These are phyloP conservation scores for Phytomonas sp. DNA, from an alignment of 208 protist genomes.

Conservation along the genomic window DNA sequence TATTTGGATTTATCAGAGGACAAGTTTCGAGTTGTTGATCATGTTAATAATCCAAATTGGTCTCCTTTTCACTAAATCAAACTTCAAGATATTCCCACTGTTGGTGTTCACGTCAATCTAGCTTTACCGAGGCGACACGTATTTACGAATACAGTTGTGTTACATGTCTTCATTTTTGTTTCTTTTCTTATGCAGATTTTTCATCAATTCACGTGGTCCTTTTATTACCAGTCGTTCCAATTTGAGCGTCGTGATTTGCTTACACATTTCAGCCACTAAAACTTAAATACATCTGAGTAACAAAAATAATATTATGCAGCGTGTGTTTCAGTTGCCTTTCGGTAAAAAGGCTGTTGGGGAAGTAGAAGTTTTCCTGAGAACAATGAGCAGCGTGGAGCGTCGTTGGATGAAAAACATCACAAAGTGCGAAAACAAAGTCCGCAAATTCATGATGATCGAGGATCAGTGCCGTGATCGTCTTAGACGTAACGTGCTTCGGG, in stretches of 20 bases:
- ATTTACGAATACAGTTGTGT: not conserved
- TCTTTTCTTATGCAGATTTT: constrained; percentile 7
- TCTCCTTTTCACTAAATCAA: not conserved
- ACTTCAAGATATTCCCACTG: not conserved
- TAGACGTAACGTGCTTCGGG: constrained; percentile 37
- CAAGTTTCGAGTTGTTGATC: not conserved
- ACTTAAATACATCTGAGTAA: not conserved
- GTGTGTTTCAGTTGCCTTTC: not conserved
- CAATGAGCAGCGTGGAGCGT: constrained; percentile 42
- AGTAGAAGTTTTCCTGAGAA: constrained; percentile 59
- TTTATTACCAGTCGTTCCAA: not conserved
- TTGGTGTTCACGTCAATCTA: not conserved
- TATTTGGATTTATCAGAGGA: not conserved
- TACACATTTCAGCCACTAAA: not conserved
- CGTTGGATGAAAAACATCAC: constrained; percentile 55
- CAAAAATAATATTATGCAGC: not conserved
- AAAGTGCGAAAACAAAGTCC: constrained; percentile 53
- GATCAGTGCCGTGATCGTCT: constrained; percentile 55
- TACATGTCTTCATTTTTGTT: constrained; percentile 8
- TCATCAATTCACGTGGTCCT: not conserved
- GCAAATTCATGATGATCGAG: constrained; percentile 69
- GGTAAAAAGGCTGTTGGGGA: constrained; percentile 43
- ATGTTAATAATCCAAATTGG: not conserved
- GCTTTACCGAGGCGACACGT: not conserved
- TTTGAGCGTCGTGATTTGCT: not conserved